Percentiles rank a stretch among this genome's conserved stretches.
phyloP scores from a whole-genome alignment of 2,329 filamentous ascomycete species.

The Colletotrichum caudatum region DNA sequence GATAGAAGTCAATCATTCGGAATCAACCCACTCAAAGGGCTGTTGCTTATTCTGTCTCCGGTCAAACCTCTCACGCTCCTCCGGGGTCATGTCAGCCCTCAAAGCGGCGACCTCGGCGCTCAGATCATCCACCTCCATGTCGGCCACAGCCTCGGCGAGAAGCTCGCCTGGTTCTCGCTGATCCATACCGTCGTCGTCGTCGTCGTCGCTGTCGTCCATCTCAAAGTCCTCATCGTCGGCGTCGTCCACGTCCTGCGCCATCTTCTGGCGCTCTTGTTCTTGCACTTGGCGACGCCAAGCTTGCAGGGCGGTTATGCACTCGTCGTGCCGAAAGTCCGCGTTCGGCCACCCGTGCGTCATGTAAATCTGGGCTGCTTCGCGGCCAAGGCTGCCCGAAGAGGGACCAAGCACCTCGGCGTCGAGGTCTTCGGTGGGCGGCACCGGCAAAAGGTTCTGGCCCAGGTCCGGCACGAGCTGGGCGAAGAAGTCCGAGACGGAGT shows the following conservation, averaged over 20 bases:
- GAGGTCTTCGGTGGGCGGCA: constrained; percentile 36
- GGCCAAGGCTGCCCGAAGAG: neutral
- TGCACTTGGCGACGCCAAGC: constrained; percentile 14
- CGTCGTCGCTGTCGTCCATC: constrained; percentile 14
- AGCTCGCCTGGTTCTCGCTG: constrained; percentile 7
- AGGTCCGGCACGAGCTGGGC: constrained; percentile 14
- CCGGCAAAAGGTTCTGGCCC: constrained; percentile 15
- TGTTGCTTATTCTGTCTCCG: neutral
- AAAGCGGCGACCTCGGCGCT: constrained; percentile 29
- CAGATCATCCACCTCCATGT: constrained; percentile 38
- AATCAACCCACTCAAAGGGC: constrained; percentile 32
- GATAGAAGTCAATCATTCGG: neutral
- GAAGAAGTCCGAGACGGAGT: constrained; percentile 27
- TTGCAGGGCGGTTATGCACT: constrained; percentile 36
- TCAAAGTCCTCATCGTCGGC: constrained; percentile 36
- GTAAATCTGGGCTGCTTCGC: constrained; percentile 18
- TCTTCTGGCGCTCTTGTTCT: constrained; percentile 5
- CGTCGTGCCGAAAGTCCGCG: constrained; percentile 23
- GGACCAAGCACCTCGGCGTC: constrained; percentile 36
- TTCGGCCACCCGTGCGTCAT: constrained; percentile 20
- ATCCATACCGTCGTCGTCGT: constrained; percentile 24
- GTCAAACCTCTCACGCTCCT: constrained; percentile 32
- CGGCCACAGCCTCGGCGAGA: constrained; percentile 32
- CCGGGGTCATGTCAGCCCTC: constrained; percentile 29
- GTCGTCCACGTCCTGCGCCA: constrained; percentile 27